These are phyloP conservation scores for Afroboletus lepidellus DNA, from an alignment of 1,284 basidiomycete genomes.

Conservation along the genomic window DNA sequence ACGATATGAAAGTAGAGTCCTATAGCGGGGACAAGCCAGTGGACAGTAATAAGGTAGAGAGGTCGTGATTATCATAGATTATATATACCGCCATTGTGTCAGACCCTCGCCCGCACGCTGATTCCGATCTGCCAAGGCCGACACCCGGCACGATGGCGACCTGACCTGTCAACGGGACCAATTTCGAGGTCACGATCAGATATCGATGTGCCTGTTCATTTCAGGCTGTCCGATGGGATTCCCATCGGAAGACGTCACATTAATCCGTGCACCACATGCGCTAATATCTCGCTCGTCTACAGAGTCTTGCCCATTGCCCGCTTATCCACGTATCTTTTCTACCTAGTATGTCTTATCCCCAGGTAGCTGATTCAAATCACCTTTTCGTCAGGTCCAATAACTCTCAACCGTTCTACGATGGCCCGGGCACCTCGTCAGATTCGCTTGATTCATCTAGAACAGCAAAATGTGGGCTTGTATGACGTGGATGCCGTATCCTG, in stretches of 20 bases:
- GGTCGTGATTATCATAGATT: slow-evolving; percentile 1
- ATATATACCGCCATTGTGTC: no score
- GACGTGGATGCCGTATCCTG: not conserved
- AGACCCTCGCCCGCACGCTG: no score
- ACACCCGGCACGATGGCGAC: no score
- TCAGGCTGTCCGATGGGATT: not conserved
- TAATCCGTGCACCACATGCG: no score
- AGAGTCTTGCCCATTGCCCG: not conserved
- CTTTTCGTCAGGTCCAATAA: not conserved
- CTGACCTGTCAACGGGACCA: no score
- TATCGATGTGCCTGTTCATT: not conserved
- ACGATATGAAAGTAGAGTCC: slow-evolving; percentile 93
- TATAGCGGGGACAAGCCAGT: slow-evolving; percentile 49
- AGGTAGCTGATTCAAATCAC: not conserved
- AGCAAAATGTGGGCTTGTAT: not conserved
- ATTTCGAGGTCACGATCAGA: no score
- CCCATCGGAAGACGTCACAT: not conserved
- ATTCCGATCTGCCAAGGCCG: no score
- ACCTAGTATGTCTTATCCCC: not conserved
- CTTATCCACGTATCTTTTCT: not conserved
- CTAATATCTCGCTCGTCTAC: no score
- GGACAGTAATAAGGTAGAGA: slow-evolving; percentile 3
- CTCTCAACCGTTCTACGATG: not conserved
- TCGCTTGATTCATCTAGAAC: not conserved
- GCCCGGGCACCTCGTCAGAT: not conserved